phyloP scores from a whole-genome alignment of 1,284 basidiomycete species.

The Macrocystidia cucumis region DNA sequence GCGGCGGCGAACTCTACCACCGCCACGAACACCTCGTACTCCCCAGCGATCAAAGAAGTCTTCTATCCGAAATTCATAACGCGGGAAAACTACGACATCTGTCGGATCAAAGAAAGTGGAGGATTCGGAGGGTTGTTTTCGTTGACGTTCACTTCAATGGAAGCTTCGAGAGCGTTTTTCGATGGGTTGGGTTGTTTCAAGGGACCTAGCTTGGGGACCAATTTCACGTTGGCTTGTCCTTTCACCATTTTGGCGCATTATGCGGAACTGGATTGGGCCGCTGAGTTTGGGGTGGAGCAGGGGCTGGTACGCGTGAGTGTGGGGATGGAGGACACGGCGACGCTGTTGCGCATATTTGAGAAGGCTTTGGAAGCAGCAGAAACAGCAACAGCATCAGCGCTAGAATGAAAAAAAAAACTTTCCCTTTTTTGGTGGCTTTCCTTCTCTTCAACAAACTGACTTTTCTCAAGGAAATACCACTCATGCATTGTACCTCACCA shows the following conservation, averaged over 20 bases:
- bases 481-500: too few relatives aligned
- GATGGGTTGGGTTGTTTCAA: conserved; percentile 82
- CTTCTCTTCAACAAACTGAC: too few relatives aligned
- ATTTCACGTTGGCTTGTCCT: conserved; percentile 92
- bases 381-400: too few relatives aligned
- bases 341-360: conserved; percentile 57
- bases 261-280: conserved; percentile 89
- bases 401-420: too few relatives aligned
- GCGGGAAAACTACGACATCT: conserved; percentile 63
- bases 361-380: conserved; percentile 68
- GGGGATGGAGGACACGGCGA: conserved; percentile 77
- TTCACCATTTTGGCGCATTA: conserved; percentile 95
- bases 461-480: too few relatives aligned
- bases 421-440: too few relatives aligned
- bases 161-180: conserved; percentile 80
- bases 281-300: conserved; percentile 77
- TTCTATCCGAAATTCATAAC: conserved; percentile 89
- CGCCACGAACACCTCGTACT: too few relatives aligned
- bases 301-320: conserved; percentile 86
- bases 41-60: conserved; percentile 69
- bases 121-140: conserved; percentile 94
- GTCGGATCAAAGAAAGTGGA: conserved; percentile 46
- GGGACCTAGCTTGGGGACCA: conserved; percentile 92
- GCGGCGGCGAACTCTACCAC: too few relatives aligned
- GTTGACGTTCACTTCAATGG: conserved; percentile 70